Conservation (phyloP, 345 rosid species). For the Microthlaspi erraticum region DNA sequence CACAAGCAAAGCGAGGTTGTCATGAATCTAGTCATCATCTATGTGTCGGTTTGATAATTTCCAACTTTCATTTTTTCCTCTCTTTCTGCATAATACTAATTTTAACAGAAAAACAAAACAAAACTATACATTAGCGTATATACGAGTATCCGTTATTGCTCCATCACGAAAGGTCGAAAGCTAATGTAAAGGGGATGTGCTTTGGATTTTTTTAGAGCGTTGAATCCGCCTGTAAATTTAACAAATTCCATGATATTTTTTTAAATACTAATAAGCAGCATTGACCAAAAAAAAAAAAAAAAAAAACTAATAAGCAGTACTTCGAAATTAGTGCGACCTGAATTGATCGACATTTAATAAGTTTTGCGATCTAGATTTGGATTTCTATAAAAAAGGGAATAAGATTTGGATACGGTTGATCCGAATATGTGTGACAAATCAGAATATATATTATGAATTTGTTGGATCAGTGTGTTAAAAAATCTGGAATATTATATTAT, state of each 20-base stretch:
- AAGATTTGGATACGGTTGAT: no score
- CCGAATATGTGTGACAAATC: no score
- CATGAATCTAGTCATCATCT: slow-evolving; percentile 15
- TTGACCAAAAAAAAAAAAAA: no score
- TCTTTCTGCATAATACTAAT: not conserved
- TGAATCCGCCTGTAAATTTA: not conserved
- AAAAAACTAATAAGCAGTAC: no score
- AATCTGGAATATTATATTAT: no score
- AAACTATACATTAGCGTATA: no score
- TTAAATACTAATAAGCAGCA: not conserved
- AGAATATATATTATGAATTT: no score
- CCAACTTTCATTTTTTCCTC: not conserved
- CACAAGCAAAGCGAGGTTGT: slow-evolving; percentile 17
- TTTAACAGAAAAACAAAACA: not conserved
- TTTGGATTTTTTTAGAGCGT: not conserved
- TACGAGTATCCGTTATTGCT: not conserved
- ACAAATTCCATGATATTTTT: not conserved
- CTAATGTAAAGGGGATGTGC: not conserved
- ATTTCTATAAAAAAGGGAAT: no score
- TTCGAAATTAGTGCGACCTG: no score
- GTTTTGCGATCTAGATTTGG: no score
- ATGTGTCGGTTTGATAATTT: slow-evolving; percentile 2
- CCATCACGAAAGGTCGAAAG: not conserved
- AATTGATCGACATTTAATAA: no score
- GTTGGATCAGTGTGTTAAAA: no score